Percentiles rank a stretch among this genome's conserved stretches.
phyloP scores from a whole-genome alignment of 1,284 basidiomycete genomes.

The Chalciporus sp. region DNA sequence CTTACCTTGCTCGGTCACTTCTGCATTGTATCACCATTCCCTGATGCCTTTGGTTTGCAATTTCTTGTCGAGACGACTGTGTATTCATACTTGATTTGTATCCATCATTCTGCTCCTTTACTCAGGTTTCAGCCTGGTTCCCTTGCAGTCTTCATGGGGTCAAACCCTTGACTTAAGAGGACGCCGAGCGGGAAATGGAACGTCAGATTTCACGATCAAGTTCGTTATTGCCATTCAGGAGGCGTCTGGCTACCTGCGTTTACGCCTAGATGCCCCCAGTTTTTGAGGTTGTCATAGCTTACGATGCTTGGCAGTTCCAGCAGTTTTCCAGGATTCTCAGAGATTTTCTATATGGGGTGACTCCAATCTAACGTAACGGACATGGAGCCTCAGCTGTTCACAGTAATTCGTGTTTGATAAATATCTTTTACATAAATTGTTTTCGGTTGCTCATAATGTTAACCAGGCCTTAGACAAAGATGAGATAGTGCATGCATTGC shows the following conservation, averaged over 20 bases:
- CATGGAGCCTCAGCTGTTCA: slow-evolving; percentile 1
- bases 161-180: too few species aligned
- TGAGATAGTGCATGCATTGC: too few species aligned
- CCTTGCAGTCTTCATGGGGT: too few species aligned
- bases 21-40: background rate
- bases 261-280: slow-evolving; percentile 23
- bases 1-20: background rate
- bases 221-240: too few species aligned
- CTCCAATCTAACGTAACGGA: slow-evolving; percentile 25
- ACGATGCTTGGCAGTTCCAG: slow-evolving; percentile 69
- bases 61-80: background rate
- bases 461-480: background rate
- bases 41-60: background rate
- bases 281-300: slow-evolving; percentile 73
- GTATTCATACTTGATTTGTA: background rate
- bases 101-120: background rate
- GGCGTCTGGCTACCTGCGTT: too few species aligned
- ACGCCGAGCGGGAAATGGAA: too few species aligned
- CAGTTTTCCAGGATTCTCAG: background rate
- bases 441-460: background rate
- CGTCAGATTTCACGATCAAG: too few species aligned
- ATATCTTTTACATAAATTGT: slow-evolving; percentile 7
- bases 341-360: slow-evolving; percentile 13
- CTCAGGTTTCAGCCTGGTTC: background rate
- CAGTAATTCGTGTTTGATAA: slow-evolving; percentile 28